phyloP scores from a whole-genome alignment of 169 alveolate genomes.

The Cryptosporidium sp. region DNA sequence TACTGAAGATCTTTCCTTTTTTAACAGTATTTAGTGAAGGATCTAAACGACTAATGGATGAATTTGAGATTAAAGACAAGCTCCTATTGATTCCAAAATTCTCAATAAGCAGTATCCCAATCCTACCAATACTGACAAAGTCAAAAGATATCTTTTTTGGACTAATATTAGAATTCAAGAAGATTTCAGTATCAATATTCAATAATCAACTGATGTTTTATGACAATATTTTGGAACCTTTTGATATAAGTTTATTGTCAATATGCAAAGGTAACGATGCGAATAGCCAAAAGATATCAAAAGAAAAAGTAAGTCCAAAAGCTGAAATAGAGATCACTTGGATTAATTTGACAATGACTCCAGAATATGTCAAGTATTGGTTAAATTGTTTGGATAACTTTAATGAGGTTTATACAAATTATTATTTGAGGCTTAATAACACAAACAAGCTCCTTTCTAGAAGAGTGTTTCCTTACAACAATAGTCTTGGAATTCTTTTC shows the following conservation, averaged over 20 bases:
- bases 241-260: constrained; percentile 27
- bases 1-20: constrained; percentile 34
- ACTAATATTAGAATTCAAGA: constrained; percentile 18
- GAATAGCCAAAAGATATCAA: not conserved
- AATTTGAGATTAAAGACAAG: constrained; percentile 32
- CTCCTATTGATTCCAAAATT: constrained; percentile 30
- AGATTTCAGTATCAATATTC: constrained; percentile 32
- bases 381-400: constrained; percentile 49
- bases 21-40: constrained; percentile 3
- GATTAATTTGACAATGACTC: constrained; percentile 62
- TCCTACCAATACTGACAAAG: constrained; percentile 32
- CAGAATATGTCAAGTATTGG: constrained; percentile 58
- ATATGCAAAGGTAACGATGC: constrained; percentile 16
- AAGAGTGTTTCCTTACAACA: constrained; percentile 1
- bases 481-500: not conserved
- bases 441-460: not conserved
- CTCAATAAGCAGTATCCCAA: constrained; percentile 42
- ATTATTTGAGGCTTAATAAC: not conserved
- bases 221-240: constrained; percentile 59
- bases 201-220: constrained; percentile 56
- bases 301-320: constrained; percentile 41
- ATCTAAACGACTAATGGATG: not conserved
- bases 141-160: constrained; percentile 41
- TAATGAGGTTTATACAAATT: constrained; percentile 12
- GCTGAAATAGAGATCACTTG: constrained; percentile 32